Conservation (phyloP, 352 stramenopile genomes). For the Phytophthora aleatoria region DNA sequence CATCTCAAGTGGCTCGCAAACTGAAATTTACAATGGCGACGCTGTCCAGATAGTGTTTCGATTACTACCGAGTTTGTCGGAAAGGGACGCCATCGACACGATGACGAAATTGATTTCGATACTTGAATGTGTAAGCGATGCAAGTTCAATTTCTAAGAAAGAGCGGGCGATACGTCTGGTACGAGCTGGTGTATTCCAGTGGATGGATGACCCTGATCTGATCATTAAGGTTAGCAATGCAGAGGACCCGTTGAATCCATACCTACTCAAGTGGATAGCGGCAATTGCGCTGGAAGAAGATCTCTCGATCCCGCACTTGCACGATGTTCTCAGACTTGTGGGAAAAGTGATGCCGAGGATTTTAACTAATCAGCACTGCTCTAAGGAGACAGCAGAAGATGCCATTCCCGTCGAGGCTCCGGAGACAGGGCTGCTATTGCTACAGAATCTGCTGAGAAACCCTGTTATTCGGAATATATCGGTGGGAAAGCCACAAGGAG, state of each 20-base stretch:
- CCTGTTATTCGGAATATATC: slow-evolving; percentile 54
- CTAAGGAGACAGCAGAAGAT: neutral
- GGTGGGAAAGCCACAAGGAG: slow-evolving; percentile 58
- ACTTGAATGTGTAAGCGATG: slow-evolving; percentile 44
- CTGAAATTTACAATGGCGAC: slow-evolving; percentile 64
- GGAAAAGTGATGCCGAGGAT: slow-evolving; percentile 57
- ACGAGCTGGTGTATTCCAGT: slow-evolving; percentile 56
- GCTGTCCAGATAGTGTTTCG: slow-evolving; percentile 59
- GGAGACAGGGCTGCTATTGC: slow-evolving; percentile 51
- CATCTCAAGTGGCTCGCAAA: slow-evolving; percentile 51
- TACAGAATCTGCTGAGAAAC: slow-evolving; percentile 47
- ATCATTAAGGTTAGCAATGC: slow-evolving; percentile 38
- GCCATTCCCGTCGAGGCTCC: neutral
- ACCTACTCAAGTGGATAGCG: slow-evolving; percentile 47
- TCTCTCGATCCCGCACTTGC: slow-evolving; percentile 52
- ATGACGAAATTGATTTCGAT: slow-evolving; percentile 54
- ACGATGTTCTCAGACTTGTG: slow-evolving; percentile 58
- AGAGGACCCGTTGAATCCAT: slow-evolving; percentile 36
- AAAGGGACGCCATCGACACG: slow-evolving; percentile 27
- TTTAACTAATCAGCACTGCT: slow-evolving; percentile 27
- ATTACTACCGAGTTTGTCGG: slow-evolving; percentile 46
- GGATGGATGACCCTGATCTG: slow-evolving; percentile 51
- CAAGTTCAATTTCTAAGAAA: slow-evolving; percentile 50
- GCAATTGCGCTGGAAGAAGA: slow-evolving; percentile 52
- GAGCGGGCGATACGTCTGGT: slow-evolving; percentile 57